Evolutionary conservation across 2,329 filamentous ascomycete species (phyloP).

Genomic region (Alternaria infectoria): DNA sequence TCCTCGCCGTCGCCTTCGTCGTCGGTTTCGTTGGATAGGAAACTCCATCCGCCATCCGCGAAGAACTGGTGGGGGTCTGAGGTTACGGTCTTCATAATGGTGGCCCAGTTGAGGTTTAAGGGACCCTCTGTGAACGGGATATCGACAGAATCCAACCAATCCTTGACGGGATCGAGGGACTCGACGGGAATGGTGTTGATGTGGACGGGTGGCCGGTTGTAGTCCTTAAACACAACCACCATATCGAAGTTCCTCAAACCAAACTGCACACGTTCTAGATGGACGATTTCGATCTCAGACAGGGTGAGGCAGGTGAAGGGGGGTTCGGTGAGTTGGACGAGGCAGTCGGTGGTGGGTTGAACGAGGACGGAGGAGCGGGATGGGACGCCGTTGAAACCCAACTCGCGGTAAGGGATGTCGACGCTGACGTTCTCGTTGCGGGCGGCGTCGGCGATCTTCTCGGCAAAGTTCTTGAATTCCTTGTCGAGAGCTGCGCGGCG

Average conservation of each 20-base stretch:
- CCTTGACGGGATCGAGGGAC: conserved; percentile 91
- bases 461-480: conserved; percentile 93
- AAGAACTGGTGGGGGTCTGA: conserved; percentile 96
- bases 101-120: conserved; percentile 97
- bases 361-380: conserved; percentile 95
- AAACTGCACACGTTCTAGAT: conserved; percentile 93
- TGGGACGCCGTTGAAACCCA: conserved; percentile 96
- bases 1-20: conserved; percentile 77
- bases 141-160: conserved; percentile 95
- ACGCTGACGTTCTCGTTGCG: conserved; percentile 90
- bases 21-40: conserved; percentile 86
- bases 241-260: conserved; percentile 99
- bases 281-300: conserved; percentile 93
- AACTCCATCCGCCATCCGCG: conserved; percentile 91
- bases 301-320: conserved; percentile 96
- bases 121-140: conserved; percentile 94
- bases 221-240: conserved; percentile 98
- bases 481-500: conserved; percentile 91
- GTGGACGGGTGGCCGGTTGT: conserved; percentile 85
- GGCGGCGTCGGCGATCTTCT: conserved; percentile 96
- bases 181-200: conserved; percentile 99
- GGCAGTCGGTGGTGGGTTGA: conserved; percentile 93
- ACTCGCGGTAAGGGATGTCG: conserved; percentile 94
- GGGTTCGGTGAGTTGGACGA: conserved; percentile 95
- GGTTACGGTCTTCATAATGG: conserved; percentile 99